Evolutionary conservation across 768 basidiomycete genomes (phyloP), one percentile per base, ranked within the genome.

Genomic region (Trametes cingulata): DNA sequence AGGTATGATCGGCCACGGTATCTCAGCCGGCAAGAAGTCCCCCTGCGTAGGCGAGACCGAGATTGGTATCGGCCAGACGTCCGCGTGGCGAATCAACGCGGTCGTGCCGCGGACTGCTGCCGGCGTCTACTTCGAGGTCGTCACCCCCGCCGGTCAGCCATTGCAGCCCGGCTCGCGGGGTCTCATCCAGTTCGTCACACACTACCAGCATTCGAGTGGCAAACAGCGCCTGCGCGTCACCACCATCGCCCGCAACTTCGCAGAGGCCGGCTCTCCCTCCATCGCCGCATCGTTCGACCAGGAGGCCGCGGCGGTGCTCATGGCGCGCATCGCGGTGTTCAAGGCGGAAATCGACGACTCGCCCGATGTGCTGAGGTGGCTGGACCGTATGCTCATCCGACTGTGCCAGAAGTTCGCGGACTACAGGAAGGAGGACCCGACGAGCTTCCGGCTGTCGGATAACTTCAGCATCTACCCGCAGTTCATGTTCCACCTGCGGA

Each of bases 401-500:
- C 77, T 98, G 25, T 99, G 97, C 77, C 97, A 98, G 79, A 99
- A 98, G 79, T 98, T 98, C 69, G 97, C 97, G 49, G 95, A 98
- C 71, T 99, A 98, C 71, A 80, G 95, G 68, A 98, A 98, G 78
- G 97, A 98, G 75, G 97, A 98, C 71, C 91, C 97, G 10, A 83
- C 87, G 37, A 93, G 90, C 71, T 98, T 99, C 83, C 81, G 94
- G 66, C 79, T 99, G 65, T 81, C 86, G 56, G 94, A 97, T 72
- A 97, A 97, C 75, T 98, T 99, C 76, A 92, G 91, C 72, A 98
- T 99, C 68, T 99, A 99, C 74, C 97, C 97, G 15, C 97, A 98
- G 72, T 99, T 99, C 80, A 99, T 98, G 97, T 99, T 98, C 87
- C 97, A 99, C 76, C 75, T 99, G 62, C 83, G 96, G 60, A 80